Conservation (phyloP, 345 rosid species). For the Eucalyptus cladocalyx region DNA sequence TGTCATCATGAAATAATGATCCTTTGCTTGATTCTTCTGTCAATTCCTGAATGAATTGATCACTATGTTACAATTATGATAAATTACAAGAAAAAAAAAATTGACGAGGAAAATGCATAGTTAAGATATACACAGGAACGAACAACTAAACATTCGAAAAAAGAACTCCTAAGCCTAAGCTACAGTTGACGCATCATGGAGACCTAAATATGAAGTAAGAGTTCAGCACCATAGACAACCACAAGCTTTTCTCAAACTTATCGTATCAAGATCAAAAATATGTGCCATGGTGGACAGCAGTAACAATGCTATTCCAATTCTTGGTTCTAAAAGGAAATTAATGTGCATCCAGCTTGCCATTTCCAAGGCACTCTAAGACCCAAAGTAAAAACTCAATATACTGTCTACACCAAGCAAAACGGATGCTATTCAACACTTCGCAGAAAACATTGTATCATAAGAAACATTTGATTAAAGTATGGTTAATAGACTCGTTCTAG, state of each 20-base stretch:
- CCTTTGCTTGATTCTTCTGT: slow-evolving; percentile 30
- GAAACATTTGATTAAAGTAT: background rate
- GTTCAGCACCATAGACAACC: background rate
- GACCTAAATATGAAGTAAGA: background rate
- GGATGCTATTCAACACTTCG: background rate
- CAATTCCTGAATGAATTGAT: slow-evolving; percentile 32
- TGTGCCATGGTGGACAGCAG: background rate
- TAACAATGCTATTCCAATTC: background rate
- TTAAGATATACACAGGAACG: background rate
- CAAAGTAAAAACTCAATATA: background rate
- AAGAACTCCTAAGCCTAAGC: background rate
- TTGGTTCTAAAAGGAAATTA: background rate
- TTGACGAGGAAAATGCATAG: background rate
- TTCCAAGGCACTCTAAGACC: background rate
- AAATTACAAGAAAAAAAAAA: background rate
- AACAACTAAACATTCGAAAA: background rate
- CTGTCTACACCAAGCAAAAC: background rate
- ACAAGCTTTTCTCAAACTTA: background rate
- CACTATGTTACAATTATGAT: background rate
- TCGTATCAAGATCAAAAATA: background rate
- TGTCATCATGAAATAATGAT: slow-evolving; percentile 53
- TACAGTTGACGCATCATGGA: background rate
- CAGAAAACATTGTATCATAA: background rate
- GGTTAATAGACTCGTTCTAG: background rate
- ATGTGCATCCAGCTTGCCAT: background rate